Conservation (phyloP, 2,329 filamentous ascomycete species). For the Fusarium mangiferae region DNA sequence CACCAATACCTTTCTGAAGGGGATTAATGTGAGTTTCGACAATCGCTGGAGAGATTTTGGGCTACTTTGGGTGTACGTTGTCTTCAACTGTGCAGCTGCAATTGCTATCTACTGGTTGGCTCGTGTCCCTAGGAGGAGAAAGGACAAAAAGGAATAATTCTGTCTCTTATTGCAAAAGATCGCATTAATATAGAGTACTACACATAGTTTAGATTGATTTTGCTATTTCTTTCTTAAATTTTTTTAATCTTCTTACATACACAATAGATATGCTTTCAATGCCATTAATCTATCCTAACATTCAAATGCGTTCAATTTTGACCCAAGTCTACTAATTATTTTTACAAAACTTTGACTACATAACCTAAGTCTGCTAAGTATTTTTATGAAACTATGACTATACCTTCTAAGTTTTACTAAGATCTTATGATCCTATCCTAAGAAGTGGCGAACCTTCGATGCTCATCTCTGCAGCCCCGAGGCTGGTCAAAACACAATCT, state of each 20-base stretch:
- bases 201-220: background rate
- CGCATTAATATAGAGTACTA: rapidly evolving
- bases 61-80: constrained; percentile 62
- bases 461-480: background rate
- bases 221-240: no score
- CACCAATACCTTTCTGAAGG: constrained; percentile 49
- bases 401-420: background rate
- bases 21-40: constrained; percentile 55
- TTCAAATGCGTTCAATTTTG: background rate
- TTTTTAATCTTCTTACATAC: background rate
- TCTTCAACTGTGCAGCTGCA: constrained; percentile 61
- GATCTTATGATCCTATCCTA: background rate
- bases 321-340: background rate
- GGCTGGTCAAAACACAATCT: background rate
- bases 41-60: constrained; percentile 67
- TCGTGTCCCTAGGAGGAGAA: constrained; percentile 46
- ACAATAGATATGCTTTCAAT: background rate
- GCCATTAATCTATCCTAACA: background rate
- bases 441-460: background rate
- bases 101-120: constrained; percentile 60
- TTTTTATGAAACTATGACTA: background rate
- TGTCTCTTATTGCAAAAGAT: background rate
- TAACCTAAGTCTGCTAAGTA: background rate
- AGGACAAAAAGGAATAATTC: background rate
- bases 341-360: no score